A percentile compares a stretch with the other conserved stretches of the same genome.
Evolutionary conservation across 2,329 filamentous ascomycete species (phyloP).

Genomic region (Ceratocystis ficicola): DNA sequence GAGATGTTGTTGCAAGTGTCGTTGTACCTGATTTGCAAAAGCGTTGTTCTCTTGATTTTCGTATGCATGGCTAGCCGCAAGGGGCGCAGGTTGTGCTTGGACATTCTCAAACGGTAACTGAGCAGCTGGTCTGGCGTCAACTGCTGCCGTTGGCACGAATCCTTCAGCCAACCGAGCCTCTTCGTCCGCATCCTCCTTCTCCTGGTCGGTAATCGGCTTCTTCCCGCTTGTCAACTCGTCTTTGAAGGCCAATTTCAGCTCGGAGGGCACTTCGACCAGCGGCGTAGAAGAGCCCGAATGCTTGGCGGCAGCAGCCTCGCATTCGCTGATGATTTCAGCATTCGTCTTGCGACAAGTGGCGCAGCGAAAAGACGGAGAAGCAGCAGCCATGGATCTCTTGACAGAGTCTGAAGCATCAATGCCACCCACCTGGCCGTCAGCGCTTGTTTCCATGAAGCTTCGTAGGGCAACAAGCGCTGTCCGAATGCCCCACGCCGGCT

Average conservation of each 20-base stretch:
- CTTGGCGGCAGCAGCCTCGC: conserved; percentile 40
- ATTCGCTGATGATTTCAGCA: conserved; percentile 59
- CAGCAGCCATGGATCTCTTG: conserved; percentile 54
- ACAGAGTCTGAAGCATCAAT: conserved; percentile 62
- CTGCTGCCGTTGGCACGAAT: conserved; percentile 40
- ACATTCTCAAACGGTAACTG: conserved; percentile 23
- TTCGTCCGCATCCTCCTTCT: conserved; percentile 31
- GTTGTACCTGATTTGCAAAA: conserved; percentile 23
- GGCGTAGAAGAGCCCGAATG: conserved; percentile 23
- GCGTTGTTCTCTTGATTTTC: conserved; percentile 12
- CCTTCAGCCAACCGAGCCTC: conserved; percentile 44
- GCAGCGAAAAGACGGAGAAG: conserved; percentile 57
- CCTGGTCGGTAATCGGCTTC: neutral
- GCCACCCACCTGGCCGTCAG: conserved; percentile 78
- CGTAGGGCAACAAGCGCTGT: conserved; percentile 72
- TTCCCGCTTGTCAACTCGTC: conserved; percentile 48
- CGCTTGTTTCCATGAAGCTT: conserved; percentile 86
- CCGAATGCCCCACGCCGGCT: conserved; percentile 91
- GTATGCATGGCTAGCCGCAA: conserved; percentile 18
- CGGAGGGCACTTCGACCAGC: conserved; percentile 35
- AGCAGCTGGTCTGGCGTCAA: conserved; percentile 23
- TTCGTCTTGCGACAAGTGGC: conserved; percentile 58
- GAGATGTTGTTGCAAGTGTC: conserved; percentile 23
- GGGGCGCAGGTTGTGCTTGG: neutral
- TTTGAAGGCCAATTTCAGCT: conserved; percentile 55